phyloP scores from a whole-genome alignment of 2,329 filamentous ascomycete genomes.

The Penicillium sp. region DNA sequence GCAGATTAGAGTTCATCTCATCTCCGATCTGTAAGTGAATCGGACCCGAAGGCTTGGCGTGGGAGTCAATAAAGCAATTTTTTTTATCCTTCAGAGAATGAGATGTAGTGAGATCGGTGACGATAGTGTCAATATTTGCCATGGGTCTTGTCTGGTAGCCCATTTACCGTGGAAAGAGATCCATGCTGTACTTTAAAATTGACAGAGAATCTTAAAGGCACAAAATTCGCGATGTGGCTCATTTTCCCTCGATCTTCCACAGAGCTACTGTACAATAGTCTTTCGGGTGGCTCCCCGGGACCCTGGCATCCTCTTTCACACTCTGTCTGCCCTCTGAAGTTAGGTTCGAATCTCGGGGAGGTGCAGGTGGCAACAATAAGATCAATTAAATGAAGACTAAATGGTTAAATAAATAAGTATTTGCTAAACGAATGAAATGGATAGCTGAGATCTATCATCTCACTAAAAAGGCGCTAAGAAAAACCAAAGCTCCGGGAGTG shows the following conservation, averaged over 20 bases:
- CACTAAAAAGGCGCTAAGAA: constrained; percentile 38
- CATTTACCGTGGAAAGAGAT: neutral
- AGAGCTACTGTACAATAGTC: neutral
- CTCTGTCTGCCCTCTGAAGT: neutral
- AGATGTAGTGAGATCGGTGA: neutral
- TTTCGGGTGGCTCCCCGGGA: constrained; percentile 2
- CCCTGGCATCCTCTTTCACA: neutral
- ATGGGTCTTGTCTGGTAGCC: neutral
- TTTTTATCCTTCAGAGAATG: no score
- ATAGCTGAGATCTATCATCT: constrained; percentile 45
- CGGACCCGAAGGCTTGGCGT: constrained; percentile 1
- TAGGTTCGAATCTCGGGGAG: constrained; percentile 24
- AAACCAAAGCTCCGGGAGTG: constrained; percentile 38
- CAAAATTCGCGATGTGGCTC: neutral
- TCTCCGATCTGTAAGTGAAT: constrained; percentile 15
- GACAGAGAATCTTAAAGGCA: neutral
- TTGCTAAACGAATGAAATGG: constrained; percentile 9
- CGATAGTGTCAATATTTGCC: neutral
- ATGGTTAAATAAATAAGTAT: neutral
- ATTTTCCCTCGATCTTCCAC: neutral
- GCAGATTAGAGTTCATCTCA: constrained; percentile 11
- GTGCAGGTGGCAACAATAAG: constrained; percentile 17
- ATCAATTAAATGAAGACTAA: neutral
- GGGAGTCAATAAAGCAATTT: neutral
- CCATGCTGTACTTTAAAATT: neutral